These are phyloP conservation scores for Kalanchoe fedtschenkoi DNA, from an alignment of 164 flowering plant species.

Conservation along the genomic window DNA sequence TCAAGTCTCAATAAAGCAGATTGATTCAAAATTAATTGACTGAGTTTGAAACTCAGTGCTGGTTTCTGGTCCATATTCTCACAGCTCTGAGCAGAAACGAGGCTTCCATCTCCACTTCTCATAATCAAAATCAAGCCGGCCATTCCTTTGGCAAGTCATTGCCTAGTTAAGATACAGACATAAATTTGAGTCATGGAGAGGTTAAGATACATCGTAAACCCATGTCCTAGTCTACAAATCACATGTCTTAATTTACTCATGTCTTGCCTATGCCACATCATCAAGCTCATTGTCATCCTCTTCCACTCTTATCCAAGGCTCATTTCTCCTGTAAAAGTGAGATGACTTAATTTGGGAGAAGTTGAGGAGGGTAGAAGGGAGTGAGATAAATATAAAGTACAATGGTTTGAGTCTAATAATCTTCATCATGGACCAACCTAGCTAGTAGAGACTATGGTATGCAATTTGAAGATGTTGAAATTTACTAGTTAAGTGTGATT, in stretches of 20 bases:
- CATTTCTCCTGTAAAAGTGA: conserved; percentile 15
- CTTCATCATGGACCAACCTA: background rate
- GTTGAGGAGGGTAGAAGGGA: conserved; percentile 12
- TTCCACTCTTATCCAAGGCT: conserved; percentile 32
- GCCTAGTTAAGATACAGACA: conserved; percentile 66
- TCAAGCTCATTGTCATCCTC: conserved; percentile 24
- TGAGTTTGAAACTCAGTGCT: no score
- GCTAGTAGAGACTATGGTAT: background rate
- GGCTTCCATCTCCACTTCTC: conserved; percentile 84
- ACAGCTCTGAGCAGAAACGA: conserved; percentile 45
- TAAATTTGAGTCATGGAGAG: conserved; percentile 47
- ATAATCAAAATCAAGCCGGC: conserved; percentile 76
- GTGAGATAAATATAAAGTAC: background rate
- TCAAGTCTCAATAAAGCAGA: no score
- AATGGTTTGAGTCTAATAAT: conserved; percentile 14
- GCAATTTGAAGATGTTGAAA: background rate
- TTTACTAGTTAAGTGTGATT: background rate
- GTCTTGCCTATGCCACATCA: conserved; percentile 29
- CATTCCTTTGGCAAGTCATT: conserved; percentile 56
- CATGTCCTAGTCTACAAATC: conserved; percentile 56
- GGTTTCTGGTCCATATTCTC: no score
- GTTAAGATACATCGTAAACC: conserved; percentile 64
- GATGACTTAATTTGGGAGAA: conserved; percentile 11
- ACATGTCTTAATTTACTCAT: conserved; percentile 22
- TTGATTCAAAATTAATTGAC: no score